These are phyloP conservation scores for Notholithocarpus densiflorus DNA, from an alignment of 306 rosid species.

Conservation along the genomic window DNA sequence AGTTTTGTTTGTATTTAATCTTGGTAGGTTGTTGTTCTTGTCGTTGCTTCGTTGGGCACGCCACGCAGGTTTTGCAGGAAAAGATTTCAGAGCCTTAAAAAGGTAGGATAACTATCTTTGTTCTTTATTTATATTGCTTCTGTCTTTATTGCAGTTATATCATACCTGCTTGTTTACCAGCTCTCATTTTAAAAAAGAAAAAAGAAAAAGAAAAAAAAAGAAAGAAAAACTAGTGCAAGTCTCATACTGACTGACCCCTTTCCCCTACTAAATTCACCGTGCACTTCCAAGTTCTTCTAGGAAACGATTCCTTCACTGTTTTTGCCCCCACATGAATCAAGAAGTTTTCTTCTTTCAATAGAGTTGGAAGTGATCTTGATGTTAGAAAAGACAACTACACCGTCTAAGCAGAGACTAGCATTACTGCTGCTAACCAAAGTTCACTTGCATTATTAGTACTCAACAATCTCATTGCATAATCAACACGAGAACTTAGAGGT, in stretches of 20 bases:
- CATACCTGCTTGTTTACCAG: neutral
- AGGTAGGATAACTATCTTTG: constrained; percentile 11
- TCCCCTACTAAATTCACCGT: neutral
- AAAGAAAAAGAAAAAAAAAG: accelerated
- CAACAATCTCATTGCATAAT: neutral
- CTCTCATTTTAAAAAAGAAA: neutral
- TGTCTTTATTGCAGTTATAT: neutral
- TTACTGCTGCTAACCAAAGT: neutral
- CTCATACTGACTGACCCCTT: neutral
- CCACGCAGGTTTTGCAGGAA: constrained; percentile 36
- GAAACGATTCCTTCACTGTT: neutral
- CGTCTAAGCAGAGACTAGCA: neutral
- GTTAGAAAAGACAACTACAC: neutral
- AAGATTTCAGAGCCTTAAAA: constrained; percentile 8
- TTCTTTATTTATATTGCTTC: neutral
- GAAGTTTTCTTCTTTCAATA: neutral
- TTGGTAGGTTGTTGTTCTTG: constrained; percentile 47
- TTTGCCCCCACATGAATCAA: neutral
- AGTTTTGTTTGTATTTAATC: constrained; percentile 25
- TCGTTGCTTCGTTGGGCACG: constrained; percentile 44
- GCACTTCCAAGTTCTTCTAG: neutral
- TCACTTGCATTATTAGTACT: neutral
- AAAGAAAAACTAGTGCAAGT: neutral
- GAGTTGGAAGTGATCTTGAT: neutral
- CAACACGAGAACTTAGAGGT: neutral